Percentiles rank a stretch among this genome's conserved stretches.
Conservation (phyloP, 306 rosid genomes). For the Parietaria judaica region DNA sequence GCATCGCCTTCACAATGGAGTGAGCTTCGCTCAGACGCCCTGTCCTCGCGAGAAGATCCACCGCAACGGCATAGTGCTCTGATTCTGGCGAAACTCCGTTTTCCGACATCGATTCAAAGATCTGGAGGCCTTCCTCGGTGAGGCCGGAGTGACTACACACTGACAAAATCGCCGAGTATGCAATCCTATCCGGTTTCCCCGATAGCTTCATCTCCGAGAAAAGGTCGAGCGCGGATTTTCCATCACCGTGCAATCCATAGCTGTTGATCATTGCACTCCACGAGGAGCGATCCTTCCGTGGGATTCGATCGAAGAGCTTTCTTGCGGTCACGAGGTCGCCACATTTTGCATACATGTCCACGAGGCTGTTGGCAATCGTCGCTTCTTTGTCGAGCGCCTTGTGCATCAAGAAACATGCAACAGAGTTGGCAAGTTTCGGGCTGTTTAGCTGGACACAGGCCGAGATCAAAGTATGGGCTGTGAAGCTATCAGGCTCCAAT, state of each 20-base stretch:
- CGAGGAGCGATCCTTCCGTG: slow-evolving; percentile 19
- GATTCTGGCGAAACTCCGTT: slow-evolving; percentile 9
- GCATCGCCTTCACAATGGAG: slow-evolving; percentile 16
- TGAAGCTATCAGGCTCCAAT: slow-evolving; percentile 26
- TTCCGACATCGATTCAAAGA: slow-evolving; percentile 23
- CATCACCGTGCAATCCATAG: slow-evolving; percentile 27
- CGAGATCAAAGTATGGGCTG: slow-evolving; percentile 22
- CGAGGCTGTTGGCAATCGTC: slow-evolving; percentile 18
- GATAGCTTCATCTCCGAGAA: slow-evolving; percentile 23
- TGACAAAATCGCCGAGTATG: slow-evolving; percentile 23
- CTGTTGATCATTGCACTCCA: slow-evolving; percentile 32
- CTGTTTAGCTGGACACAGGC: slow-evolving; percentile 23
- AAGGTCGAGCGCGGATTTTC: slow-evolving; percentile 28
- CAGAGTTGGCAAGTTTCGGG: slow-evolving; percentile 10
- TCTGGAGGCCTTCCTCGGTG: slow-evolving; percentile 19
- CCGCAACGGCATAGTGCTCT: slow-evolving; percentile 30
- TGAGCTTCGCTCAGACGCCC: slow-evolving; percentile 29
- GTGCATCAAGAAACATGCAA: slow-evolving; percentile 8
- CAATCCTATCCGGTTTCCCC: slow-evolving; percentile 15
- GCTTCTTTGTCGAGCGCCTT: slow-evolving; percentile 23
- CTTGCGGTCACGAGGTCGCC: slow-evolving; percentile 22
- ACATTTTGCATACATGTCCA: slow-evolving; percentile 26
- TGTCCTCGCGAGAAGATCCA: slow-evolving; percentile 32
- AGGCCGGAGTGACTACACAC: slow-evolving; percentile 32
- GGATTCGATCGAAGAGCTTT: slow-evolving; percentile 21